phyloP scores from a whole-genome alignment of 768 basidiomycete species.

The Naganishia onofrii region DNA sequence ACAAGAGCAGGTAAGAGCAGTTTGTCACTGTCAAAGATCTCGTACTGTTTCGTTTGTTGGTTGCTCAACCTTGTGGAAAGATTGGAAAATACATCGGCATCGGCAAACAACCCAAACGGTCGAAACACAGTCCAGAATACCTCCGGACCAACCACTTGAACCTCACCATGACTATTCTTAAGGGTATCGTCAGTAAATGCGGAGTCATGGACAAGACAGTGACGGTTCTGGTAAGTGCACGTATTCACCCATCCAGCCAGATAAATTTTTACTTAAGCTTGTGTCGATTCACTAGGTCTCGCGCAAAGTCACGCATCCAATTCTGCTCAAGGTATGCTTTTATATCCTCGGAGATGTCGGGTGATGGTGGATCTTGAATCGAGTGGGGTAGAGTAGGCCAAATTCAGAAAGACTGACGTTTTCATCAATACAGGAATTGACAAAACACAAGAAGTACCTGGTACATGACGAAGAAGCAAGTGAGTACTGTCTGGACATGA shows the following conservation, averaged over 20 bases:
- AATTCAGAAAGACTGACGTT: not conserved
- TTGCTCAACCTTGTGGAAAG: not conserved
- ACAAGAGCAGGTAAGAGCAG: not conserved
- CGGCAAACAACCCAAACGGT: not conserved
- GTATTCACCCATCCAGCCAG: not conserved
- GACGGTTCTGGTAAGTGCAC: constrained; percentile 44
- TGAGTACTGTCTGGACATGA: constrained; percentile 30
- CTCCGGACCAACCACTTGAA: not conserved
- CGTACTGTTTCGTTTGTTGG: not conserved
- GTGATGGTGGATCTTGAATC: not conserved
- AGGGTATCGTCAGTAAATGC: constrained; percentile 46
- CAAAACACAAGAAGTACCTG: constrained; percentile 42
- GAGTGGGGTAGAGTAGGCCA: not conserved
- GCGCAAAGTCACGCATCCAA: constrained; percentile 46
- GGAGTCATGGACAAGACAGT: constrained; percentile 49
- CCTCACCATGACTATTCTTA: constrained; percentile 34
- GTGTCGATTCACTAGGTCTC: constrained; percentile 31
- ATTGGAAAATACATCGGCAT: no score
- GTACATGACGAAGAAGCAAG: constrained; percentile 46
- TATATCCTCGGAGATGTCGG: no score
- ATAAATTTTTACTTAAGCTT: not conserved
- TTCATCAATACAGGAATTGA: constrained; percentile 27
- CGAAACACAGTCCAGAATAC: not conserved
- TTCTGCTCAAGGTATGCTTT: constrained; percentile 38
- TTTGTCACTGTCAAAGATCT: not conserved